A percentile compares a stretch with the other conserved stretches of the same genome.
These are phyloP conservation scores for Tillandsia leiboldiana DNA, from an alignment of 176 grass and related monocot species.

Conservation along the genomic window DNA sequence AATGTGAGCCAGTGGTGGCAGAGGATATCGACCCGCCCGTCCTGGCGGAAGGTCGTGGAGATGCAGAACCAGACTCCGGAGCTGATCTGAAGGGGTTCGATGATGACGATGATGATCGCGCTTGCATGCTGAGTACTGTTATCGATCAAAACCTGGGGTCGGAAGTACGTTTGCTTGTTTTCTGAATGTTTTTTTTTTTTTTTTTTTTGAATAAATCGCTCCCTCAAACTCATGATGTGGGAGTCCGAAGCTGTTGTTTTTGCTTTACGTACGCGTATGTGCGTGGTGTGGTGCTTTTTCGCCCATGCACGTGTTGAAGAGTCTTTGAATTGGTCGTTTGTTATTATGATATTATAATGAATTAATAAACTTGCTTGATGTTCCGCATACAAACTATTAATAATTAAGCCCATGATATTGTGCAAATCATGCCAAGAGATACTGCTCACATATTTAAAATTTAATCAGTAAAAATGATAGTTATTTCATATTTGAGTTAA, in stretches of 20 bases:
- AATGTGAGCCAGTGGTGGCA: conserved; percentile 71
- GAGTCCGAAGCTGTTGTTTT: conserved; percentile 10
- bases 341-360: conserved; percentile 16
- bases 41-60: conserved; percentile 65
- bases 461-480: too few species aligned
- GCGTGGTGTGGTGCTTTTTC: conserved; percentile 3
- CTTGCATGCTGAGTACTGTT: not conserved
- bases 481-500: too few species aligned
- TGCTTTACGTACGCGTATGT: not conserved
- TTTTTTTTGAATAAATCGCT: conserved; percentile 2
- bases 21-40: conserved; percentile 34
- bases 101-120: not conserved
- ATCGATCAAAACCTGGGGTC: too few species aligned
- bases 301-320: conserved; percentile 9
- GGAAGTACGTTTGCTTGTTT: not conserved
- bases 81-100: conserved; percentile 3
- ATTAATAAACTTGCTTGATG: not conserved
- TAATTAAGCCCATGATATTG: not conserved
- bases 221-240: conserved; percentile 2
- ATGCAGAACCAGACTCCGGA: conserved; percentile 51
- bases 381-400: not conserved
- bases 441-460: too few species aligned
- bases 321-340: not conserved
- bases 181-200: not conserved
- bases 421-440: too few species aligned